Percentiles rank a stretch among this genome's conserved stretches.
Conservation (phyloP, 768 basidiomycete genomes). For the Phlebiopsis gigantea region DNA sequence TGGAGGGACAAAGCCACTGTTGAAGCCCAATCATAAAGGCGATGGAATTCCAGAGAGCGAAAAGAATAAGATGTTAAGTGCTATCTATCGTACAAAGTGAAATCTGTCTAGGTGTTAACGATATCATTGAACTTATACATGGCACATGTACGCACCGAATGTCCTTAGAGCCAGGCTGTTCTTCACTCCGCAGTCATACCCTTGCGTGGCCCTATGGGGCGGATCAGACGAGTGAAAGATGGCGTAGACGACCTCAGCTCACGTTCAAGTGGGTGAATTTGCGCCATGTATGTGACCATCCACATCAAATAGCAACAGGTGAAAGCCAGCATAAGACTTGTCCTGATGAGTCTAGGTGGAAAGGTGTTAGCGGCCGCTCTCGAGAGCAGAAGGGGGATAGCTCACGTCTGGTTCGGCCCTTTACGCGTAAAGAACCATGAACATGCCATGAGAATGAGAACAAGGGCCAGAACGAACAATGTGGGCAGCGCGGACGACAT, state of each 20-base stretch:
- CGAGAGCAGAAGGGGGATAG: not conserved
- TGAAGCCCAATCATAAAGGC: not conserved
- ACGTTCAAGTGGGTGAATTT: slow-evolving; percentile 89
- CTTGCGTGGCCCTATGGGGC: slow-evolving; percentile 12
- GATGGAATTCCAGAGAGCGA: not conserved
- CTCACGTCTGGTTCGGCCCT: slow-evolving; percentile 87
- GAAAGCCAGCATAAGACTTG: slow-evolving; percentile 71
- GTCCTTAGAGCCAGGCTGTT: not conserved
- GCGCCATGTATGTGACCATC: slow-evolving; percentile 96
- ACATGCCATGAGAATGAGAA: slow-evolving; percentile 56
- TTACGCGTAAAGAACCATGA: slow-evolving; percentile 74
- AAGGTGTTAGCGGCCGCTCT: not conserved
- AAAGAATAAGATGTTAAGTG: not conserved
- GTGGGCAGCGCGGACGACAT: slow-evolving; percentile 75
- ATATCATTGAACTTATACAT: not conserved
- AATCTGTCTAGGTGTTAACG: not conserved
- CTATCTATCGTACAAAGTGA: not conserved
- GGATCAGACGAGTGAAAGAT: not conserved
- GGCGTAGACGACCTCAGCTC: slow-evolving; percentile 4
- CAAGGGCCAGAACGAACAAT: slow-evolving; percentile 58
- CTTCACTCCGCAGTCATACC: slow-evolving; percentile 3
- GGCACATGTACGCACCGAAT: not conserved
- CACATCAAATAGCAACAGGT: slow-evolving; percentile 91
- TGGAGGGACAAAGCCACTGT: not conserved
- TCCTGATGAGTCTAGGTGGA: slow-evolving; percentile 68